Base-by-base conservation (phyloP, 208 protist species). In the Porcisia deanei region DNA sequence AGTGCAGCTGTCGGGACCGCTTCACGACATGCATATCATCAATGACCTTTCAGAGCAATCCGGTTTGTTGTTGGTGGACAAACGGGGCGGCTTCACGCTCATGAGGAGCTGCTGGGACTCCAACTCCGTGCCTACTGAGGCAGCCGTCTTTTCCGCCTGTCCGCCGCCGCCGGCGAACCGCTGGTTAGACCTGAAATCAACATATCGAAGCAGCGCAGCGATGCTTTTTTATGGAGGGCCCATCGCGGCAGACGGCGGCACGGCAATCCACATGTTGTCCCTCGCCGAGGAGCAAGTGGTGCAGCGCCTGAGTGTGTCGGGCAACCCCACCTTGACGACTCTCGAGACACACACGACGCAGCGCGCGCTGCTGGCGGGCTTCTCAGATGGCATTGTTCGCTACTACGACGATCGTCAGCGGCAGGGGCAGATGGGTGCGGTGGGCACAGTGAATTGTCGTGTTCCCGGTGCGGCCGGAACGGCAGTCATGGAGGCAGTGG, bases 381-480 rank as follows among this genome's bases (percentile, higher is more conserved):
- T 89, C 52, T 78, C 82, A n/a, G 91, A 97, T 76, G 87, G 90
- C 39, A 83, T 91, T 25, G 90, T 97, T 49, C 88, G 89, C 59
- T 97, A 96, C 82, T 97, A 96, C 81, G 93, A 97, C 72, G 91
- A 97, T 71, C 88, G 93, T 14, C 91, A 93, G 77, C 76, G 79
- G 34, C 89, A 93, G 73, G 90, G 91, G 4, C 87, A 88, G 83
- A 75, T 97, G 47, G 90, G 91, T 22, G 85, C 87, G 9, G 85
- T 97, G 12, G 88, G 86, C 39, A 76, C 89, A 73, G 55, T 89
- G 54, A 82, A 73, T 67, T 92, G 87, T 59, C 61, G 81, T 10
- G 16, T 69, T 18, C 73, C 74, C 6, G 75, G 66, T 6, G 41
- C 75, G 10, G 30, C 78, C 18, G 37, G 58, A 4, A 12, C 73